Evolutionary conservation across 257 asterid genomes (phyloP).

Genomic region (Euphrasia confusa): DNA sequence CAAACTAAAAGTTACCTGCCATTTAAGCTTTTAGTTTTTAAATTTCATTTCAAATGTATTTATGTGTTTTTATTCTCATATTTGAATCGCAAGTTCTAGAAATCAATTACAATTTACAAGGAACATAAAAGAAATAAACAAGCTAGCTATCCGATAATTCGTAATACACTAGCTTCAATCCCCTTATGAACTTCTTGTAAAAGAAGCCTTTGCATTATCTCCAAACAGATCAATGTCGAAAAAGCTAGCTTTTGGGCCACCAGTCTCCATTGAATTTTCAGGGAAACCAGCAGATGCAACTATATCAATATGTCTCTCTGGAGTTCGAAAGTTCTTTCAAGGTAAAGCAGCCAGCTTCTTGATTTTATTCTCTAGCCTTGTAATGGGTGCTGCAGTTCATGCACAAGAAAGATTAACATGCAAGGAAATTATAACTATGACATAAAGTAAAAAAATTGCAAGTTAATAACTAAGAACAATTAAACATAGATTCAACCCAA

Average conservation of each 20-base stretch:
- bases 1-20: no score
- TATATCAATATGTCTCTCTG: background rate
- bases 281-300: background rate
- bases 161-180: background rate
- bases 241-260: background rate
- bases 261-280: background rate
- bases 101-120: no score
- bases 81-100: no score
- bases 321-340: background rate
- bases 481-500: no score
- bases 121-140: no score
- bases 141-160: background rate
- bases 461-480: no score
- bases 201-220: background rate
- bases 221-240: background rate
- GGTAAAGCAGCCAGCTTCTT: background rate
- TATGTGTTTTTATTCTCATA: no score
- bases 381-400: background rate
- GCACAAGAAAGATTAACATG: background rate
- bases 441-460: no score
- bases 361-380: background rate
- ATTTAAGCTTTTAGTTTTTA: no score
- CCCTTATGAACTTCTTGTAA: background rate
- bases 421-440: background rate
- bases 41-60: no score